Conservation (phyloP, 129 eudicot genomes). For the Tanacetum coccineum region DNA sequence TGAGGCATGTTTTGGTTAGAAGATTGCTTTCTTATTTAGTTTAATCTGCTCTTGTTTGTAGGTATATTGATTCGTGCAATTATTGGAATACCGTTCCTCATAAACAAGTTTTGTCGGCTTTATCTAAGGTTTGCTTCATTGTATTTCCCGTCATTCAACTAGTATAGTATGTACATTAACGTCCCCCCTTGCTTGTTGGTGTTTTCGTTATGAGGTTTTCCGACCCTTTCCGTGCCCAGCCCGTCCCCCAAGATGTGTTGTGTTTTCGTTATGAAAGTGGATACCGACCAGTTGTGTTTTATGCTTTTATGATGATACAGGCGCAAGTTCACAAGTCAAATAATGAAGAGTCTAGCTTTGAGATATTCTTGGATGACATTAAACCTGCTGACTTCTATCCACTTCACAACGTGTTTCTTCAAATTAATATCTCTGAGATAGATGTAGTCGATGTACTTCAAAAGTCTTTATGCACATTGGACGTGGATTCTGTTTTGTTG, state of each 20-base stretch:
- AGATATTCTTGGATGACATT: constrained; percentile 59
- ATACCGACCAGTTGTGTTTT: too few relatives aligned
- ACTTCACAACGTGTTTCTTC: constrained; percentile 43
- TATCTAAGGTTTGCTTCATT: constrained; percentile 53
- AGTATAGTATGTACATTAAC: too few relatives aligned
- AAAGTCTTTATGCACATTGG: constrained; percentile 59
- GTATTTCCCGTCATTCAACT: neutral
- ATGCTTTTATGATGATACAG: constrained; percentile 44
- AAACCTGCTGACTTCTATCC: constrained; percentile 69
- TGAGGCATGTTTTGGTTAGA: neutral
- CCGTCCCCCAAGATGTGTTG: too few relatives aligned
- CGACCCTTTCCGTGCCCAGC: too few relatives aligned
- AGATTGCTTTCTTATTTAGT: constrained; percentile 10
- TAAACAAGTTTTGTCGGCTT: constrained; percentile 51
- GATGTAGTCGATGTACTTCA: constrained; percentile 81
- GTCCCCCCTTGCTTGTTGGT: too few relatives aligned
- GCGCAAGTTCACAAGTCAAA: constrained; percentile 57
- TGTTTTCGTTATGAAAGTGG: too few relatives aligned
- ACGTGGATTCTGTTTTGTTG: constrained; percentile 58
- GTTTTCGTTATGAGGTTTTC: too few relatives aligned
- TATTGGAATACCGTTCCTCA: constrained; percentile 53
- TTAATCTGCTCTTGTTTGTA: constrained; percentile 32
- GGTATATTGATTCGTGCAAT: constrained; percentile 69
- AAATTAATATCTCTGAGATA: constrained; percentile 64
- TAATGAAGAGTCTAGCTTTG: constrained; percentile 49